Evolutionary conservation across 2,329 filamentous ascomycete species (phyloP).

Genomic region (Fusarium pseudonygamai): DNA sequence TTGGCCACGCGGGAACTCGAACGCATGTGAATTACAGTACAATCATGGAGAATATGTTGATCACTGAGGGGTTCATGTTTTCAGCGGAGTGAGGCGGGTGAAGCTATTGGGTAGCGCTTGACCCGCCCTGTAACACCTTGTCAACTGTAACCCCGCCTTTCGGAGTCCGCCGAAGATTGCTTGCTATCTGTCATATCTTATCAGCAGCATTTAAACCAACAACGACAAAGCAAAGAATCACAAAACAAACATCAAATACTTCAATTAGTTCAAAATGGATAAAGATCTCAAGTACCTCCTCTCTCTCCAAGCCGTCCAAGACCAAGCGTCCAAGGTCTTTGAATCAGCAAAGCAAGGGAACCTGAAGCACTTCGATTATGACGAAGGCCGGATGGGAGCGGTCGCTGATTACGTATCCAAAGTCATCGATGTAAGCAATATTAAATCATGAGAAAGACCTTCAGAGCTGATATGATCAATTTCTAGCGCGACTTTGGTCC

Average conservation of each 20-base stretch:
- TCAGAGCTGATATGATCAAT: rapidly evolving
- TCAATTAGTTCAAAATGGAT: slow-evolving; percentile 3
- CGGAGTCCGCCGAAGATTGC: not conserved
- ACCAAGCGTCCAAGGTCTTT: slow-evolving; percentile 46
- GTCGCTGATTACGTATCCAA: slow-evolving; percentile 54
- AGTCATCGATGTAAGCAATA: slow-evolving; percentile 52
- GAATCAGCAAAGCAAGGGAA: slow-evolving; percentile 50
- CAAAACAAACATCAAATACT: not conserved
- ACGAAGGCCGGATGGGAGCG: slow-evolving; percentile 49
- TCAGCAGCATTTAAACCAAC: not conserved
- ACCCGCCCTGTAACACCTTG: not conserved
- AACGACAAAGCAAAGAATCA: not conserved
- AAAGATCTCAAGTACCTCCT: slow-evolving; percentile 45
- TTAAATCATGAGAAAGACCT: rapidly evolving
- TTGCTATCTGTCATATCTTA: not conserved
- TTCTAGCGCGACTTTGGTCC: slow-evolving; percentile 62
- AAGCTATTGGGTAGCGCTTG: not conserved
- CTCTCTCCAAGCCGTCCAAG: slow-evolving; percentile 50
- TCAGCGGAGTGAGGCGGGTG: rapidly evolving
- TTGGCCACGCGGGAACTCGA: too few species aligned
- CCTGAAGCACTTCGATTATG: slow-evolving; percentile 55
- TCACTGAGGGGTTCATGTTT: too few species aligned
- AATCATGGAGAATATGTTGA: too few species aligned
- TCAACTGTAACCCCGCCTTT: not conserved
- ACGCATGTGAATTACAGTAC: too few species aligned